These are phyloP conservation scores for Fusarium sp. DNA, from an alignment of 2,329 filamentous ascomycete genomes.

Conservation along the genomic window DNA sequence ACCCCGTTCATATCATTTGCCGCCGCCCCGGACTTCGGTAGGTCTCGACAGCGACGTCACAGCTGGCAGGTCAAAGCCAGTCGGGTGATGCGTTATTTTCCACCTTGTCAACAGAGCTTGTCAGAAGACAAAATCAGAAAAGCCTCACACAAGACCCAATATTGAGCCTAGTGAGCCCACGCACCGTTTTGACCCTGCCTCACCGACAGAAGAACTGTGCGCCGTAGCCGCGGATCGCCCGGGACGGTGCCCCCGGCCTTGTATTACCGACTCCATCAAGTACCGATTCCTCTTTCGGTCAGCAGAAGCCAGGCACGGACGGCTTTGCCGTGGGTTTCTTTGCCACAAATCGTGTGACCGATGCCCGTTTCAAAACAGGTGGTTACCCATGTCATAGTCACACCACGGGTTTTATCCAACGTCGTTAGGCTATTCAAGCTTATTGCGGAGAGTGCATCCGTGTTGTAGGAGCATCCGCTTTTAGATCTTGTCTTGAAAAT, in stretches of 20 bases:
- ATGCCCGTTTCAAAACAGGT: background rate
- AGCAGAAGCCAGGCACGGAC: background rate
- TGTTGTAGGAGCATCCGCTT: background rate
- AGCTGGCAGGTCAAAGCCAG: background rate
- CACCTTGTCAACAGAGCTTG: background rate
- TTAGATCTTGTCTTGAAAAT: background rate
- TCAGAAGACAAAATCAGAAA: constrained; percentile 2
- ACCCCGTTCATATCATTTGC: background rate
- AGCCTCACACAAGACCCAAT: background rate
- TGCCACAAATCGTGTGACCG: background rate
- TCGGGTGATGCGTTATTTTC: constrained; percentile 9
- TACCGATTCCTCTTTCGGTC: background rate
- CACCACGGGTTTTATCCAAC: background rate
- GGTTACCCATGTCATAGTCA: background rate
- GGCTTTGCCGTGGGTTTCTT: background rate
- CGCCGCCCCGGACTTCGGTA: background rate
- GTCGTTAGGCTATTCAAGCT: background rate
- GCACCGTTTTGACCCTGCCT: background rate
- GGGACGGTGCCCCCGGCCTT: background rate
- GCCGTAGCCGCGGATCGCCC: background rate
- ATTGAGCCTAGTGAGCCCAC: background rate
- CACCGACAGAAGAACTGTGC: background rate
- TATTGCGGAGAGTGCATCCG: background rate
- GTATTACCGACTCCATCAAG: background rate
- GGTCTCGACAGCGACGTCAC: background rate